These are phyloP conservation scores for Dryadomyces quercivorus DNA, from an alignment of 2,329 filamentous ascomycete genomes.

Conservation along the genomic window DNA sequence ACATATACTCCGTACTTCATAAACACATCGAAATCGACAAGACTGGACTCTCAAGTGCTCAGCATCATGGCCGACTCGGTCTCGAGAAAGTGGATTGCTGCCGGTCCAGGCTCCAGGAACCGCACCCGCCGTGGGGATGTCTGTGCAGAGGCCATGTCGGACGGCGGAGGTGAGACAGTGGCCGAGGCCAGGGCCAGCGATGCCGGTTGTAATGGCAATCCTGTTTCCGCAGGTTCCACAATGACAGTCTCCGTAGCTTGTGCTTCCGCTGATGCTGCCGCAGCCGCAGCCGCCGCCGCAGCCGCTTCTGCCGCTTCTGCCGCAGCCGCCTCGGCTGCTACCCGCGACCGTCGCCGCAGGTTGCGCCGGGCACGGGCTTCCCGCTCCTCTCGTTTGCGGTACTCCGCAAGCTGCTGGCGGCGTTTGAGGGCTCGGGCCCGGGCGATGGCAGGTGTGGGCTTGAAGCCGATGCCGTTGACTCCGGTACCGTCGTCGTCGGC, in stretches of 20 bases:
- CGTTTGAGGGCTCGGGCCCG: constrained; percentile 44
- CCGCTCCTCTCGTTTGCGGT: constrained; percentile 46
- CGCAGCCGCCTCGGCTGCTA: background rate
- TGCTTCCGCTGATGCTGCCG: background rate
- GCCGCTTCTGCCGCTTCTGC: background rate
- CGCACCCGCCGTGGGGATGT: constrained; percentile 7
- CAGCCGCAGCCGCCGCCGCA: too few species aligned
- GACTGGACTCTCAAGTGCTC: background rate
- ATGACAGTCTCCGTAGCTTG: too few species aligned
- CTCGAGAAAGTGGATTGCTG: constrained; percentile 10
- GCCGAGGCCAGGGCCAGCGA: background rate
- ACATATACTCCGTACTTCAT: background rate
- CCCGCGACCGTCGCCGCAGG: constrained; percentile 28
- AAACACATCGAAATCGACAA: background rate
- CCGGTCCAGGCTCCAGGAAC: constrained; percentile 9
- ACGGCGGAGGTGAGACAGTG: background rate
- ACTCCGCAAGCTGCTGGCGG: constrained; percentile 49
- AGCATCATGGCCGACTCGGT: constrained; percentile 7
- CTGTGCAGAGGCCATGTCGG: background rate
- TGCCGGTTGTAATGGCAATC: background rate
- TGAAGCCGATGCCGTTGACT: constrained; percentile 57
- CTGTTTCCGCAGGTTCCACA: too few species aligned
- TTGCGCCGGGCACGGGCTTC: constrained; percentile 46
- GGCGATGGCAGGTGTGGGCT: constrained; percentile 48
- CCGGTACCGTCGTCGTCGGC: constrained; percentile 55